These are phyloP conservation scores for Coemansia sp. DNA, from an alignment of 192 early-diverging fungal genomes.

Conservation along the genomic window DNA sequence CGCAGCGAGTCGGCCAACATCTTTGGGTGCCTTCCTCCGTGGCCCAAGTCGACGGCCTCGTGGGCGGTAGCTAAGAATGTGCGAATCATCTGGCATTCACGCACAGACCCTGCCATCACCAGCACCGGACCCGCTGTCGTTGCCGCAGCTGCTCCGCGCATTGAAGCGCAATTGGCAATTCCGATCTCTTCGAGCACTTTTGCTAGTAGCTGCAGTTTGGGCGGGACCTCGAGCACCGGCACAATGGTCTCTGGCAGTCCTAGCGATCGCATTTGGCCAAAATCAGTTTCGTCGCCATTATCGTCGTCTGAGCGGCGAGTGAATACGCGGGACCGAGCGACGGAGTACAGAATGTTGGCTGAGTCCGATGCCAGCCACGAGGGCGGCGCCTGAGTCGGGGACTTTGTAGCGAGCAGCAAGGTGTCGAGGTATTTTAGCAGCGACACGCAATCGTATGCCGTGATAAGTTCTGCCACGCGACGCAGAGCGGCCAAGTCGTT, in stretches of 20 bases:
- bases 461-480: slow-evolving; percentile 71
- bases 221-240: slow-evolving; percentile 86
- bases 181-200: slow-evolving; percentile 80
- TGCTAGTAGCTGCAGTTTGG: slow-evolving; percentile 82
- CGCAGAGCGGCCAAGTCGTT: slow-evolving; percentile 75
- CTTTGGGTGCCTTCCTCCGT: slow-evolving; percentile 20
- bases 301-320: background rate
- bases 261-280: slow-evolving; percentile 34
- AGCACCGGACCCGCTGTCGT: slow-evolving; percentile 23
- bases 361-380: slow-evolving; percentile 86
- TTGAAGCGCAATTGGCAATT: slow-evolving; percentile 11
- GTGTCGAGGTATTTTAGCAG: slow-evolving; percentile 89
- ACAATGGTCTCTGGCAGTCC: slow-evolving; percentile 69
- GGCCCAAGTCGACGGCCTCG: background rate
- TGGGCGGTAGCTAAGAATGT: slow-evolving; percentile 5
- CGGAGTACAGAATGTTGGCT: slow-evolving; percentile 77
- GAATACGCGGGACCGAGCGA: slow-evolving; percentile 62
- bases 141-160: background rate
- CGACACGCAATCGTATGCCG: slow-evolving; percentile 85
- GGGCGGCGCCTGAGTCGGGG: slow-evolving; percentile 40
- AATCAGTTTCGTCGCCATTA: background rate
- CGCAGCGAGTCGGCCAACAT: slow-evolving; percentile 58
- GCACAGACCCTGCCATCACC: slow-evolving; percentile 28
- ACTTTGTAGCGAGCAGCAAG: slow-evolving; percentile 64
- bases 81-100: slow-evolving; percentile 34